A percentile compares a stretch with the other conserved stretches of the same genome.
Evolutionary conservation across 2,329 filamentous ascomycete genomes (phyloP).

Genomic region (Talaromyces marneffei): DNA sequence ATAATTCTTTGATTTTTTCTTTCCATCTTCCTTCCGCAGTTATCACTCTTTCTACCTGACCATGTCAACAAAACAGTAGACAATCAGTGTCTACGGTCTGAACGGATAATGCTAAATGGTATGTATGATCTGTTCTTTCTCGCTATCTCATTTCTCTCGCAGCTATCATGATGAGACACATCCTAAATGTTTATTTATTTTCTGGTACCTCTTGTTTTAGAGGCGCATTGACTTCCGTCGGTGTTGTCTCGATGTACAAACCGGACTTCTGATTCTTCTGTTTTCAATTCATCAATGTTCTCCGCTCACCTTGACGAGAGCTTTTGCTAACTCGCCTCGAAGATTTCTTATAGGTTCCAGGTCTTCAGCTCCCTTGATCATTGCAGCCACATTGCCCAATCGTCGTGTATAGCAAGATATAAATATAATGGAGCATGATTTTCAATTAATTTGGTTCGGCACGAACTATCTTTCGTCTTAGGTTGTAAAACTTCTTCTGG

Average conservation of each 20-base stretch:
- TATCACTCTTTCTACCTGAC: neutral
- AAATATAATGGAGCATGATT: neutral
- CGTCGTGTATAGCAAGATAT: neutral
- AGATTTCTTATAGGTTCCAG: neutral
- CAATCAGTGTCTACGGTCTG: neutral
- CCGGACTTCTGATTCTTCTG: constrained; percentile 67
- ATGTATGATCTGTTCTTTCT: neutral
- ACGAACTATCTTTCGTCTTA: too few species aligned
- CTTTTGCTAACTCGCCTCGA: neutral
- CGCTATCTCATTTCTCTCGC: constrained; percentile 1
- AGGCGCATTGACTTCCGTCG: constrained; percentile 35
- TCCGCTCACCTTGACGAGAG: neutral
- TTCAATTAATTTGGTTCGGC: neutral
- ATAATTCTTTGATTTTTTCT: neutral
- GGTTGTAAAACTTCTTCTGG: neutral
- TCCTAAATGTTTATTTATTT: constrained; percentile 53
- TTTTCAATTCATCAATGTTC: constrained; percentile 14
- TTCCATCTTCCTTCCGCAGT: neutral
- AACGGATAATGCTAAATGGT: neutral
- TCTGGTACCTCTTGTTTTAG: constrained; percentile 99
- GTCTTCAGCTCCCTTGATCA: neutral
- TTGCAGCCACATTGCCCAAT: neutral
- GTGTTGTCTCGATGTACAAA: constrained; percentile 67
- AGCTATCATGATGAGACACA: constrained; percentile 65
- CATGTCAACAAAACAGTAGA: neutral